These are phyloP conservation scores for Lophiotrema nucula DNA, from an alignment of 495 filamentous ascomycete genomes.

Conservation along the genomic window DNA sequence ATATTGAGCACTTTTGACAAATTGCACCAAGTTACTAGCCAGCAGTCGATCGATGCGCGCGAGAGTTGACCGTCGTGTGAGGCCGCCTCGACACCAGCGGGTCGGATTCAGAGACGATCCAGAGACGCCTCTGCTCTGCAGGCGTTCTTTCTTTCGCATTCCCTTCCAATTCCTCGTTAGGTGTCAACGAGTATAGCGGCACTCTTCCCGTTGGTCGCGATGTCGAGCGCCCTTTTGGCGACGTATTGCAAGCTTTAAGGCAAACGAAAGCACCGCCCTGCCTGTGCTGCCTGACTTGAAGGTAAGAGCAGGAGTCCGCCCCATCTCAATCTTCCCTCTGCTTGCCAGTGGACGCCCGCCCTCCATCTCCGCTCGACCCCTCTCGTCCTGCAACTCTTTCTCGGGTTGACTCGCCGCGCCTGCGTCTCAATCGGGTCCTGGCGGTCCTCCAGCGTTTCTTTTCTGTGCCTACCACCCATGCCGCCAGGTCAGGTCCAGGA, in stretches of 20 bases:
- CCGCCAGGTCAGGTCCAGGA: slow-evolving; percentile 1
- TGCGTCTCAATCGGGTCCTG: slow-evolving; percentile 1
- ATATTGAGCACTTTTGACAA: not conserved
- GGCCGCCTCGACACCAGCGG: no score
- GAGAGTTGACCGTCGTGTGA: no score
- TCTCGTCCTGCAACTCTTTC: not conserved
- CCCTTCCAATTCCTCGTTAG: no score
- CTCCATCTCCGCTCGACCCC: slow-evolving; percentile 14
- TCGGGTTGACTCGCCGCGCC: not conserved
- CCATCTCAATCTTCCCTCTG: not conserved
- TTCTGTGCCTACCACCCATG: not conserved
- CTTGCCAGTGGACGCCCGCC: slow-evolving; percentile 9
- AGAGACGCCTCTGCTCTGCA: no score
- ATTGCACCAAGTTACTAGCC: no score
- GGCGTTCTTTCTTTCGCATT: no score
- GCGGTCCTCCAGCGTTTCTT: slow-evolving; percentile 14
- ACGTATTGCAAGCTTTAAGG: no score
- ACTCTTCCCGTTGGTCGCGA: no score
- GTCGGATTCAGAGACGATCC: no score
- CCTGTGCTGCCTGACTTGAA: slow-evolving; percentile 11
- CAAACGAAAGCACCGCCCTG: slow-evolving; percentile 26
- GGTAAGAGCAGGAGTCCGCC: slow-evolving; percentile 1
- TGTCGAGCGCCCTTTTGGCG: slow-evolving; percentile 13
- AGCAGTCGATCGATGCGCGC: slow-evolving; percentile 3
- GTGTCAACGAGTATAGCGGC: no score